Percentiles rank a stretch among this genome's conserved stretches.
phyloP scores from a whole-genome alignment of 2,329 filamentous ascomycete species.

The Cordyceps cateniannulata region DNA sequence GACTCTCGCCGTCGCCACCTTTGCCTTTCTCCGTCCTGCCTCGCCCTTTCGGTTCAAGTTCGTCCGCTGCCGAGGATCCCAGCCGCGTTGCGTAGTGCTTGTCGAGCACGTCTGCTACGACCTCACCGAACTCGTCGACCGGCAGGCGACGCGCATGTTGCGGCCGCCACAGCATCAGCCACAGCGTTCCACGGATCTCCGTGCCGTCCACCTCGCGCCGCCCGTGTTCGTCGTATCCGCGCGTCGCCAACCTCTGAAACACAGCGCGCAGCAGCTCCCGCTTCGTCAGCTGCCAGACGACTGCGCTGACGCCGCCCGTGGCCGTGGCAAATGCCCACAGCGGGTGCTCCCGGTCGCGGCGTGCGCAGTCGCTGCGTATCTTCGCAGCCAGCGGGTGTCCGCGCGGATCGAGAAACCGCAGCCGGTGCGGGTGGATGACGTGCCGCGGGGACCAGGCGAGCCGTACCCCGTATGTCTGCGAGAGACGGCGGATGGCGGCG shows the following conservation, averaged over 20 bases:
- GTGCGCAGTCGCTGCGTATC: conserved; percentile 23
- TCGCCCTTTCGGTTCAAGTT: too few relatives aligned
- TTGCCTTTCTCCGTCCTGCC: too few relatives aligned
- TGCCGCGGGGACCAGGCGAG: conserved; percentile 24
- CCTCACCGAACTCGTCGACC: conserved; percentile 17
- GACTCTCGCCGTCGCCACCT: background rate
- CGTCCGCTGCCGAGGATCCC: background rate
- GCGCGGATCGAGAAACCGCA: conserved; percentile 25
- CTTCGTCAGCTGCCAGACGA: conserved; percentile 22
- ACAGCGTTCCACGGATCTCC: conserved; percentile 22
- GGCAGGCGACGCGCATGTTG: conserved; percentile 14
- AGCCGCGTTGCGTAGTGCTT: background rate
- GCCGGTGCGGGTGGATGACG: conserved; percentile 27
- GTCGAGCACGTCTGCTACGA: conserved; percentile 11
- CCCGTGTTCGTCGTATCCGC: conserved; percentile 18
- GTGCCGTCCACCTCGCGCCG: conserved; percentile 9
- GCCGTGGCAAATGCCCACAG: conserved; percentile 27
- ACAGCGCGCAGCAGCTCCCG: conserved; percentile 22
- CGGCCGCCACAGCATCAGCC: conserved; percentile 18
- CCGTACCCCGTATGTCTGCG: conserved; percentile 18
- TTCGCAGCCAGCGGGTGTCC: conserved; percentile 26
- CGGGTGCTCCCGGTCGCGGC: conserved; percentile 21
- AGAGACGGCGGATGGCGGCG: conserved; percentile 12
- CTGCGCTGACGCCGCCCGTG: conserved; percentile 9
- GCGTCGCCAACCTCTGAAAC: conserved; percentile 21